Evolutionary conservation across 108 stramenopile species (phyloP).

Genomic region (Epipyxis sp.): DNA sequence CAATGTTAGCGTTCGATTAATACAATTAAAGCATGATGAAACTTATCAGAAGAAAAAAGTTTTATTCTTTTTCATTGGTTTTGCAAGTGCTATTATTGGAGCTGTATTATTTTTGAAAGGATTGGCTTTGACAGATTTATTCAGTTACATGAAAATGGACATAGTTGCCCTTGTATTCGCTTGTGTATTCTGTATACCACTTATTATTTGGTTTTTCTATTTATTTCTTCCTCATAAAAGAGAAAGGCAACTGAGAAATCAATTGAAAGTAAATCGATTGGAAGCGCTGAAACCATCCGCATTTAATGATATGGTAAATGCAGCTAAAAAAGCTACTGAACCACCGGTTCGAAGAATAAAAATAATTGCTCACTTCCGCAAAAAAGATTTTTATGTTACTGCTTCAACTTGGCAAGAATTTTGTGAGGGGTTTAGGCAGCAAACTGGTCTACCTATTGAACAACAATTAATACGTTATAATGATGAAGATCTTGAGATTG

Average conservation of each 20-base stretch:
- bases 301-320: neutral
- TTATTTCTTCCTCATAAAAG: neutral
- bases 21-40: neutral
- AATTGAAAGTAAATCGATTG: neutral
- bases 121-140: neutral
- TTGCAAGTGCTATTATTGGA: neutral
- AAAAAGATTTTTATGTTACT: neutral
- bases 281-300: neutral
- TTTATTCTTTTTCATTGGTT: neutral
- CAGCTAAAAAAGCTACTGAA: neutral
- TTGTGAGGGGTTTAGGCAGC: neutral
- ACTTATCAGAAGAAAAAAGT: neutral
- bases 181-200: neutral
- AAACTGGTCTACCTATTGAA: slow-evolving; percentile 12
- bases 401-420: slow-evolving; percentile 10
- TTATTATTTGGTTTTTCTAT: neutral
- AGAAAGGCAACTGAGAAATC: neutral
- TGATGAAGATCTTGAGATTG: slow-evolving; percentile 9
- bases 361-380: neutral
- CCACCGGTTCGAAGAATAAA: neutral
- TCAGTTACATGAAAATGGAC: neutral
- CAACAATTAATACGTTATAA: neutral
- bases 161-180: neutral
- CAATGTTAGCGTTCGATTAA: neutral
- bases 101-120: neutral